A percentile compares a stretch with the other conserved stretches of the same genome.
Conservation (phyloP, 2,329 filamentous ascomycete species). For the Fusarium duplospermum region DNA sequence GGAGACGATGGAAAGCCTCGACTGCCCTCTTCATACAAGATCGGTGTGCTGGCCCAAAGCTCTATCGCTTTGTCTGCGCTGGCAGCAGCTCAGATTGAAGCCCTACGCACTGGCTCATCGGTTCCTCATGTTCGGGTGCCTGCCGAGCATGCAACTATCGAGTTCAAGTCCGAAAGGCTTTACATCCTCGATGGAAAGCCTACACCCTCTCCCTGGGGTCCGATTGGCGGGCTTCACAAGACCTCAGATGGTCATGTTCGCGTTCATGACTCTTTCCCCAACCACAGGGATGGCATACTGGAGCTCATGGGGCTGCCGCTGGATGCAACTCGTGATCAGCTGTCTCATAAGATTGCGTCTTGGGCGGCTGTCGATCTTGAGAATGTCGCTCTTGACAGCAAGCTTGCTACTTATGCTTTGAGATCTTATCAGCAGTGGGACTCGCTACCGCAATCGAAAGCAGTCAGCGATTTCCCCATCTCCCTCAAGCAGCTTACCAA, state of each 20-base stretch:
- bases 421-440: constrained; percentile 65
- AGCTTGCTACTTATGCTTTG: constrained; percentile 60
- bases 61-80: constrained; percentile 64
- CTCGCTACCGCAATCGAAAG: constrained; percentile 56
- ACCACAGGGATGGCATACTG: constrained; percentile 60
- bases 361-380: constrained; percentile 64
- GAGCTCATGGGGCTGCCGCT: constrained; percentile 54
- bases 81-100: constrained; percentile 59
- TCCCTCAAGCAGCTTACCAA: constrained; percentile 49
- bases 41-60: constrained; percentile 63
- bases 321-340: constrained; percentile 50
- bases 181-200: constrained; percentile 57
- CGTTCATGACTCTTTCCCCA: constrained; percentile 65
- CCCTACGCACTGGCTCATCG: constrained; percentile 42
- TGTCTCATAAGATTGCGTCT: constrained; percentile 50
- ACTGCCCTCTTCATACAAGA: constrained; percentile 65
- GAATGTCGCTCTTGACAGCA: constrained; percentile 51
- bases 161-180: constrained; percentile 65
- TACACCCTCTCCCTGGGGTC: constrained; percentile 50
- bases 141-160: constrained; percentile 58
- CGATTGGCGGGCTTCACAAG: constrained; percentile 63
- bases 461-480: constrained; percentile 60
- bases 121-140: constrained; percentile 56
- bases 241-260: constrained; percentile 64
- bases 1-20: constrained; percentile 18